These are phyloP conservation scores for Penicillium bialowiezense DNA, from an alignment of 495 filamentous ascomycete species.

Conservation along the genomic window DNA sequence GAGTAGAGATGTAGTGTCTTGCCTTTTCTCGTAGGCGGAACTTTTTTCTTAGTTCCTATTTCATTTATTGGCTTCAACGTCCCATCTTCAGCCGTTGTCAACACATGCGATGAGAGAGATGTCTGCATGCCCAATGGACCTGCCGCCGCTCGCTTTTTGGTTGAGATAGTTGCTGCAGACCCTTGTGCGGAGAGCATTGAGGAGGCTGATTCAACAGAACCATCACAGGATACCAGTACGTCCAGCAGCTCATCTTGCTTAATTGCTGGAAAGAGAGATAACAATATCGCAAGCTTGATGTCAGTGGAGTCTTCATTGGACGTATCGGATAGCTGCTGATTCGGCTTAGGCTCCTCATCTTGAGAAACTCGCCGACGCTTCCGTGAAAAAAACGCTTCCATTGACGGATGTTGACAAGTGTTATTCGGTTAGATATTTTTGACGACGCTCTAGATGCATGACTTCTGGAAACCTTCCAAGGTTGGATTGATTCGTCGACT, in stretches of 20 bases:
- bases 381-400: slow-evolving; percentile 58
- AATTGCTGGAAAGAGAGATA: slow-evolving; percentile 66
- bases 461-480: neutral
- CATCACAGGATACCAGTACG: slow-evolving; percentile 70
- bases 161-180: neutral
- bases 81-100: slow-evolving; percentile 22
- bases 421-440: no score
- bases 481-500: neutral
- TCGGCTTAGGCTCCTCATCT: neutral
- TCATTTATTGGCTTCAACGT: slow-evolving; percentile 30
- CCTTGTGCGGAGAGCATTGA: slow-evolving; percentile 44
- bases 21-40: slow-evolving; percentile 67
- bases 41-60: slow-evolving; percentile 27
- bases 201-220: slow-evolving; percentile 65
- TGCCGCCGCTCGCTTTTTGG: slow-evolving; percentile 31
- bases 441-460: no score
- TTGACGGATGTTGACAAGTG: no score
- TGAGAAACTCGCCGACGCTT: slow-evolving; percentile 45
- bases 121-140: slow-evolving; percentile 32
- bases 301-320: slow-evolving; percentile 72
- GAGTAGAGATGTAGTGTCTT: slow-evolving; percentile 78
- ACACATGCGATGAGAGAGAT: slow-evolving; percentile 47
- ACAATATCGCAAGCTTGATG: slow-evolving; percentile 77
- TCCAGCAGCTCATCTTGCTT: slow-evolving; percentile 71
- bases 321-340: slow-evolving; percentile 1